Evolutionary conservation across 1,284 basidiomycete genomes (phyloP), one percentile per base, ranked within the genome.

Genomic region (Cutaneotrichosporon cyanovorans): DNA sequence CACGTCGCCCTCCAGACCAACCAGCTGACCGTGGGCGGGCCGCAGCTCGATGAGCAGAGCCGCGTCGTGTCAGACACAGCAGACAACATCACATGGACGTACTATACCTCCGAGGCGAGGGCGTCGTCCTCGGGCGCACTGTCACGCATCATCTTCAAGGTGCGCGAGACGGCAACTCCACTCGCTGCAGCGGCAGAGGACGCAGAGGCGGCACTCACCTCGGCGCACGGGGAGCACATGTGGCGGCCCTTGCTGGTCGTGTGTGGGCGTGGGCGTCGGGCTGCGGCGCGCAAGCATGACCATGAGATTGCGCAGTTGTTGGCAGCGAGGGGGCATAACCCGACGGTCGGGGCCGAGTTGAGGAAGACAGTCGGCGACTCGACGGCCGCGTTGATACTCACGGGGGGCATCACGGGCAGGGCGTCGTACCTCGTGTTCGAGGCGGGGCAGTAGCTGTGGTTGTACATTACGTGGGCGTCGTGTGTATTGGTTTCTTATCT

Each of bases 331-430:
- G 76, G 63, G n/a, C 71, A 78, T 57, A 74, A 75, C 36, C 71
- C 65, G 2, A 55, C 58, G 34, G 63, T 80, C 21, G 77, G 78
- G 7, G 78, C 77, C 5, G 80, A 83, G 51, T 79, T 88, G 50
- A 76, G 78, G 64, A 85, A 85, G 76, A 87, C 86, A 5, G 75
- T 89, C 37, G 87, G 87, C 3, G 85, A 89, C 65, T 79, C 84
- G n/a, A 83, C 80, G 11, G 79, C 81, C 16, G 80, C 81, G 22
- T 78, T 87, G 62, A 78, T 87, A 14, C 75, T 83, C 7, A 74
- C 78, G 1, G 78, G 80, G 7, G 65, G 67, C 11, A 51, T 58
- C 37, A 58, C 61, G 2, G 74, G 75, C 44, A 76, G 77, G 34
- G 77, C 79, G 3, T 84, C 80, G 37, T 68, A 85, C 49, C 73